Conservation (phyloP, 768 basidiomycete species). For the Agrocybe chaxingu region DNA sequence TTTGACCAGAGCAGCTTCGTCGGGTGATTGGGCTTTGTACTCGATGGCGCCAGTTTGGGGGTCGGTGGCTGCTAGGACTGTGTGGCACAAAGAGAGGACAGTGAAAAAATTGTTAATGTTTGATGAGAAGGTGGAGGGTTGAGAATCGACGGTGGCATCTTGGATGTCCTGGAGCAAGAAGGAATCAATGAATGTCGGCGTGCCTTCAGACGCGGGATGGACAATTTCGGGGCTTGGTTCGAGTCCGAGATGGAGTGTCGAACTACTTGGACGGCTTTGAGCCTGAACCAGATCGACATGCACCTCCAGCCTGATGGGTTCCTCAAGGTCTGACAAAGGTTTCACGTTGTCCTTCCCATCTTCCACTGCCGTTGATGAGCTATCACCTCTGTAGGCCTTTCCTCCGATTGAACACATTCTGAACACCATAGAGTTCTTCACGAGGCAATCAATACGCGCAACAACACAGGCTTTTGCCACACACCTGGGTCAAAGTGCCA, state of each 20-base stretch:
- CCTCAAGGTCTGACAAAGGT: slow-evolving; percentile 10
- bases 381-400: slow-evolving; percentile 73
- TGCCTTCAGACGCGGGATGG: neutral
- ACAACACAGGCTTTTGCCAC: slow-evolving; percentile 8
- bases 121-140: slow-evolving; percentile 55
- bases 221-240: slow-evolving; percentile 9
- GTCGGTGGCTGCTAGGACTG: slow-evolving; percentile 77
- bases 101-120: slow-evolving; percentile 86
- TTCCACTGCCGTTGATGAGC: slow-evolving; percentile 24
- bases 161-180: slow-evolving; percentile 62
- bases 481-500: slow-evolving; percentile 86
- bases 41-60: slow-evolving; percentile 66
- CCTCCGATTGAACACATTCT: slow-evolving; percentile 89
- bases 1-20: slow-evolving; percentile 96
- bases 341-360: slow-evolving; percentile 20
- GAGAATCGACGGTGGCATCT: slow-evolving; percentile 42
- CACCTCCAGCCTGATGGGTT: too few relatives aligned
- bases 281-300: too few relatives aligned
- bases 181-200: slow-evolving; percentile 48
- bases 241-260: too few relatives aligned
- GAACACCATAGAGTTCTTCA: slow-evolving; percentile 87
- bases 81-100: slow-evolving; percentile 90
- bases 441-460: too few relatives aligned
- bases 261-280: too few relatives aligned
- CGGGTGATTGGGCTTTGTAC: slow-evolving; percentile 96